phyloP scores from a whole-genome alignment of 2,329 filamentous ascomycete species.

The Penicillium sp. region DNA sequence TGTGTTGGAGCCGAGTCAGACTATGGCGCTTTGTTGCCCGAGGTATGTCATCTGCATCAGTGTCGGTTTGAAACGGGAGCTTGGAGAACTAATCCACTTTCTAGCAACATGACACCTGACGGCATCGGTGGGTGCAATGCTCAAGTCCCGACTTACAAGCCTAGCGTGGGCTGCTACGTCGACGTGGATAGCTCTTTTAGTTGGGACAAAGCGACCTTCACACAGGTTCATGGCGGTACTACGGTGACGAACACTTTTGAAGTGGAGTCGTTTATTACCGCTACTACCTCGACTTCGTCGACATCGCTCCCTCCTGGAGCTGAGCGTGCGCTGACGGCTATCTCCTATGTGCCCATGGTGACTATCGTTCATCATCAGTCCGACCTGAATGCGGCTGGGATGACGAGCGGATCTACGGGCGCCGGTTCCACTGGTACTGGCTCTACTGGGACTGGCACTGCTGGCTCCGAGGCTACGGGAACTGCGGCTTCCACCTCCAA shows the following conservation, averaged over 20 bases:
- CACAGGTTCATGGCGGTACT: not conserved
- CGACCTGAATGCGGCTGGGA: not conserved
- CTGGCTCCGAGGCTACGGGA: not conserved
- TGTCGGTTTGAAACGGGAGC: not conserved
- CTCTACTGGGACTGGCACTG: not conserved
- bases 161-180: not conserved
- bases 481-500: conserved; percentile 8
- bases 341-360: conserved; percentile 1
- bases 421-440: not conserved
- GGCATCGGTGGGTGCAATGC: not conserved
- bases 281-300: not conserved
- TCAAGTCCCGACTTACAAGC: not conserved
- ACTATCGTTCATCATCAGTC: conserved; percentile 10
- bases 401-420: not conserved
- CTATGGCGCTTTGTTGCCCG: not conserved
- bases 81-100: not conserved
- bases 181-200: not conserved
- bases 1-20: not conserved
- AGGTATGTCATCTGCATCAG: not conserved
- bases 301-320: not conserved
- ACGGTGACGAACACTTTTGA: not conserved
- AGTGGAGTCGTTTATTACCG: not conserved
- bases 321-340: not conserved
- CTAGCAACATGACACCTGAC: not conserved
- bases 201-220: not conserved